These are phyloP conservation scores for Fusarium odoratissimum DNA, from an alignment of 2,329 filamentous ascomycete genomes.

Conservation along the genomic window DNA sequence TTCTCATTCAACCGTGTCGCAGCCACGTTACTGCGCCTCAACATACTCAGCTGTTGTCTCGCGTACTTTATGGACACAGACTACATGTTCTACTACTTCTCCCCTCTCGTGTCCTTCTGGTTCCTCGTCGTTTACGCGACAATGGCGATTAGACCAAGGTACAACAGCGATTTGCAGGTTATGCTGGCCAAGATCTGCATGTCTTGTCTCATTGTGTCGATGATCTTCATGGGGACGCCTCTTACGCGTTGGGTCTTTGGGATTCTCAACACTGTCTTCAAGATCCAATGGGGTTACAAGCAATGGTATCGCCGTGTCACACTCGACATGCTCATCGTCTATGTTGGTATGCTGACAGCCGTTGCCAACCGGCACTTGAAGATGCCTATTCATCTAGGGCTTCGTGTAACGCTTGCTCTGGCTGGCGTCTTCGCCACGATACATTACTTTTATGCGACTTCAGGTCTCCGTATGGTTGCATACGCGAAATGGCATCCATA, in stretches of 20 bases:
- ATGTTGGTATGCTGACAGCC: conserved; percentile 62
- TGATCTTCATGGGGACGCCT: background rate
- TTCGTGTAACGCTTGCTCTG: conserved; percentile 41
- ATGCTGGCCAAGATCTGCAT: conserved; percentile 60
- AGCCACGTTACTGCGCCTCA: conserved; percentile 65
- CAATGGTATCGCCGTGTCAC: conserved; percentile 60
- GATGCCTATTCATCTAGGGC: conserved; percentile 1
- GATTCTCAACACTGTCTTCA: conserved; percentile 54
- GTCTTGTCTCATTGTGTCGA: conserved; percentile 53
- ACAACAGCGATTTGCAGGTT: conserved; percentile 56
- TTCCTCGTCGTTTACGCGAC: conserved; percentile 67
- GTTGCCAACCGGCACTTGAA: conserved; percentile 38
- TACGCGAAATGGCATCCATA: conserved; percentile 65
- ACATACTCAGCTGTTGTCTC: conserved; percentile 64
- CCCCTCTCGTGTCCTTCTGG: conserved; percentile 70
- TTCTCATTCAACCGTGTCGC: conserved; percentile 64
- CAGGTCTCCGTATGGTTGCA: background rate
- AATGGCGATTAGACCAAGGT: conserved; percentile 53
- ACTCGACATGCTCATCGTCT: conserved; percentile 66
- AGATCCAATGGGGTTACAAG: conserved; percentile 59
- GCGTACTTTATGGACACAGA: conserved; percentile 67
- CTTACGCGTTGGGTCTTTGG: conserved; percentile 29
- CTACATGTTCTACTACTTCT: conserved; percentile 66
- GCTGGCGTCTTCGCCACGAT: conserved; percentile 42
- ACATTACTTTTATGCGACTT: background rate